phyloP scores from a whole-genome alignment of 2,329 filamentous ascomycete species.

The Pseudopithomyces maydicus region DNA sequence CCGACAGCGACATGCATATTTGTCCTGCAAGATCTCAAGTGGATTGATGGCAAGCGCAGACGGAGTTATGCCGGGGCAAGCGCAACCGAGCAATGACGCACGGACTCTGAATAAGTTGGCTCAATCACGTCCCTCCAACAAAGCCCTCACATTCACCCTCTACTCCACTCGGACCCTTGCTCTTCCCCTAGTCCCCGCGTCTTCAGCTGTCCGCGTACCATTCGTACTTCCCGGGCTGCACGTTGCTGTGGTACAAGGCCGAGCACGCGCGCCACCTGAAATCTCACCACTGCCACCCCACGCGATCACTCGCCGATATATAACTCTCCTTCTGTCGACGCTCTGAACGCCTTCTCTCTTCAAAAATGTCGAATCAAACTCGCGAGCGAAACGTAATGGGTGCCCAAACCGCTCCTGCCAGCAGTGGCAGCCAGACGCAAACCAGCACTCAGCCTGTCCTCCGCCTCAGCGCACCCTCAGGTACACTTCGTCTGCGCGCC shows the following conservation, averaged over 20 bases:
- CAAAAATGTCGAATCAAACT: conserved; percentile 68
- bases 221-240: conserved; percentile 7
- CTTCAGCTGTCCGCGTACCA: conserved; percentile 9
- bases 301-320: background rate
- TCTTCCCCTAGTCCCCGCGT: conserved; percentile 23
- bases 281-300: conserved; percentile 3
- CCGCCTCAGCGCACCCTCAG: conserved; percentile 41
- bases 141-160: conserved; percentile 40
- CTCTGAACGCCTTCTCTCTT: conserved; percentile 74
- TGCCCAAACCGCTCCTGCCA: conserved; percentile 22
- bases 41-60: background rate
- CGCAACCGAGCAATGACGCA: conserved; percentile 30
- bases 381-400: conserved; percentile 21
- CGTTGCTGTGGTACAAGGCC: background rate
- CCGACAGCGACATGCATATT: background rate
- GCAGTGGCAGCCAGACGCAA: conserved; percentile 31
- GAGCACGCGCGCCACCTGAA: conserved; percentile 7
- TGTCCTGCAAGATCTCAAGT: background rate
- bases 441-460: conserved; percentile 36
- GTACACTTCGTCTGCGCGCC: conserved; percentile 49
- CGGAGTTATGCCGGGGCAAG: background rate
- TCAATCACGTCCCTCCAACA: conserved; percentile 43
- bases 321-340: conserved; percentile 4
- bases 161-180: conserved; percentile 18
- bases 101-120: conserved; percentile 17